Base-by-base conservation (phyloP, 2,329 filamentous ascomycete genomes). In the Talaromyces amestolkiae region DNA sequence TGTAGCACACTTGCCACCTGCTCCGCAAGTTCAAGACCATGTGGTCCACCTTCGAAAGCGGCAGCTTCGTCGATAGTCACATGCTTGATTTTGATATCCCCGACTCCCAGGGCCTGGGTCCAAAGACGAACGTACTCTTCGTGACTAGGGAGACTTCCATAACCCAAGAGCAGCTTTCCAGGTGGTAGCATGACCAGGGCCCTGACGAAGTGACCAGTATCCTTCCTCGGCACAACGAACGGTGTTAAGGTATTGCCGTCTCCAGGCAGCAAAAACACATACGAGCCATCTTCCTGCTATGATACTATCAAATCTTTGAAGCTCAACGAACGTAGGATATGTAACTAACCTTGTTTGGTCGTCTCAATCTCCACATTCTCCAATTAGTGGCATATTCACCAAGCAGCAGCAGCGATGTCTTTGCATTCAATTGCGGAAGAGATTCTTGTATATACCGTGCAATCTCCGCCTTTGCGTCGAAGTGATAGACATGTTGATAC, bases 401-500 rank as follows among this genome's bases (percentile, higher is more conserved):
- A 22, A 56, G 53, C n/a, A 56, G 11, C 5, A 56, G 33, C 11
- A 37, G 53, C 1, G 33, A 56, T 9, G 33, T 37, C 53, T 56
- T 54, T 37, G 39, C 41, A 17, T 60, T 33, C 39, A 60, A 47
- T 4, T 35, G 3, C 2, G 58, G 53, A 8, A 37, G 33, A 6
- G 33, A 37, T 13, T 56, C 53, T 37, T 56, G 53, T 56, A 56
- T 56, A 37, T 56, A 56, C 17, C 33, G 53, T 11, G n/a, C 33
- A 56, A 56, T 39, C 33, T 56, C 53, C n/a, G 53, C 31, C 11
- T 56, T 56, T 22, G 53, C 11, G 24, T 56, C 53, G 13, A 56
- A 56, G n/a, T 56, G 53, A 19, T 37, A 56, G 53, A 56, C 53
- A 56, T 56, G 33, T 3, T 54, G 53, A 17, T 39, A 56, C n/a